These are phyloP conservation scores for Colletotrichum eleusines DNA, from an alignment of 2,329 filamentous ascomycete genomes.

Conservation along the genomic window DNA sequence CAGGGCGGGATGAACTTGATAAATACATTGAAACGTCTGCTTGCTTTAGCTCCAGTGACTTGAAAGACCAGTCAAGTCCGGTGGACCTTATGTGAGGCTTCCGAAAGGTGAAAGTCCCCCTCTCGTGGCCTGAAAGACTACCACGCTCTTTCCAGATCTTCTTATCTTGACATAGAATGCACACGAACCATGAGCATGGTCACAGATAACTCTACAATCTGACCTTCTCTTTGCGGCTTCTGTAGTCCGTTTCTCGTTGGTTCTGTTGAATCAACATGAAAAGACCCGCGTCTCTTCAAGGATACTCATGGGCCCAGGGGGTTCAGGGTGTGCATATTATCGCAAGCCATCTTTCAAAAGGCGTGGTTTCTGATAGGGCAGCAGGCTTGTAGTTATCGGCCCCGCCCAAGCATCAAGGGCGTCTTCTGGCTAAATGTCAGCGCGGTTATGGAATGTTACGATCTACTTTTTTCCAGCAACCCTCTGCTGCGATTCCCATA, in stretches of 20 bases:
- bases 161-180: not conserved
- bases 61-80: not conserved
- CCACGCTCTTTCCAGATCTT: not conserved
- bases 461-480: not conserved
- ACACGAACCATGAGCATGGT: not conserved
- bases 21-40: not conserved
- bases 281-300: too few relatives aligned
- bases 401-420: not conserved
- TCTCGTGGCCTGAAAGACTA: not conserved
- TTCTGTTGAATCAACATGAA: not conserved
- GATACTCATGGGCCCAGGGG: too few relatives aligned
- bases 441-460: not conserved
- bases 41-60: not conserved
- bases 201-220: not conserved
- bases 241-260: not conserved
- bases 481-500: too few relatives aligned
- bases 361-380: not conserved
- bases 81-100: not conserved
- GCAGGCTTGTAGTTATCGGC: too few relatives aligned
- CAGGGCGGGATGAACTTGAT: not conserved
- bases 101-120: not conserved
- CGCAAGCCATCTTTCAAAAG: not conserved
- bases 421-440: not conserved
- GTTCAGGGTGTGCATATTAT: not conserved
- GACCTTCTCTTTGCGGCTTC: too few relatives aligned